Conservation (phyloP, 2,329 filamentous ascomycete genomes). For the Epichloe baconii region DNA sequence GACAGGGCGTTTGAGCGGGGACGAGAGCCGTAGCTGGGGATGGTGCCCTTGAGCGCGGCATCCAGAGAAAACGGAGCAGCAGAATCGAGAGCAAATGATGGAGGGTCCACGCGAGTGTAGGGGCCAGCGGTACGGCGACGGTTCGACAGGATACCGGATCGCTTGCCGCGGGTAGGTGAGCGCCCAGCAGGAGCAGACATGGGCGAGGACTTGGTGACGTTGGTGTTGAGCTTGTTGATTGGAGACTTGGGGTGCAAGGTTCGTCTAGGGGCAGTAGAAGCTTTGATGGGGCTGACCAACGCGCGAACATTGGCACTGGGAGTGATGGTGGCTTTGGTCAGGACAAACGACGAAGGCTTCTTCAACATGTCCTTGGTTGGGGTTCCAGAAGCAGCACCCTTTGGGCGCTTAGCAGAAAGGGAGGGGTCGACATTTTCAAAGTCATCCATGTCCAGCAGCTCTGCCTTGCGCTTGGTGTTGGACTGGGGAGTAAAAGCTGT, state of each 20-base stretch:
- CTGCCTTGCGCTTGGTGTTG: conserved; percentile 45
- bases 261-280: conserved; percentile 23
- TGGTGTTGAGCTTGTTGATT: conserved; percentile 30
- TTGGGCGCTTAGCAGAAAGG: conserved; percentile 45
- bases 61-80: conserved; percentile 69
- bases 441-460: conserved; percentile 37
- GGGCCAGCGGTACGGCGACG: conserved; percentile 51
- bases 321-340: conserved; percentile 27
- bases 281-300: conserved; percentile 19
- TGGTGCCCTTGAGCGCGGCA: conserved; percentile 66
- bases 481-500: conserved; percentile 28
- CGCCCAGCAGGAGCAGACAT: conserved; percentile 63
- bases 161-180: conserved; percentile 61
- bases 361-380: conserved; percentile 34
- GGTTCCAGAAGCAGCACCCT: conserved; percentile 30
- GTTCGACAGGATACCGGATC: conserved; percentile 52
- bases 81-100: conserved; percentile 39
- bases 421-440: conserved; percentile 49
- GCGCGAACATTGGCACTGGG: conserved; percentile 19
- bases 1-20: conserved; percentile 18
- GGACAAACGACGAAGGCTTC: conserved; percentile 34
- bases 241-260: conserved; percentile 42
- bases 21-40: conserved; percentile 45
- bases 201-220: conserved; percentile 35
- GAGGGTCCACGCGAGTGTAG: conserved; percentile 59